Conservation (phyloP, 2,329 filamentous ascomycete genomes). For the Diatrype stigma region DNA sequence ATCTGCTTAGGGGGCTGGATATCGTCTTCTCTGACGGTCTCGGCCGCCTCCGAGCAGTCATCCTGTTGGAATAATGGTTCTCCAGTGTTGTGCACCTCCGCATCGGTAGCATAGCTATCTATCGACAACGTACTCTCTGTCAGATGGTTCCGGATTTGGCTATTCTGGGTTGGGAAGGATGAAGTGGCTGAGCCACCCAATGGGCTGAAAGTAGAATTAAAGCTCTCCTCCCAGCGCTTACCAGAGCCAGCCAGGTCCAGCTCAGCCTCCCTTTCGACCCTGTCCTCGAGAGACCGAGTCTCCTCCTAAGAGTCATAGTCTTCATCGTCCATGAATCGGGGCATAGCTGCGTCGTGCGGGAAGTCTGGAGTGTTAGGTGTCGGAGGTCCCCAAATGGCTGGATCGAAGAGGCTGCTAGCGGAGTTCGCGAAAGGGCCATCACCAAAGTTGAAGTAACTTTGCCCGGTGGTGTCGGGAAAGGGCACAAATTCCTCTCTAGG, state of each 20-base stretch:
- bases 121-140: conserved; percentile 24
- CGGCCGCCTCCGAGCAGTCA: conserved; percentile 9
- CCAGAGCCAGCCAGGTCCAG: conserved; percentile 21
- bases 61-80: conserved; percentile 11
- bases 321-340: conserved; percentile 4
- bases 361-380: conserved; percentile 10
- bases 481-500: background rate
- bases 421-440: no score
- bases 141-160: conserved; percentile 11
- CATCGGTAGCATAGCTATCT: conserved; percentile 21
- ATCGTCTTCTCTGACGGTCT: conserved; percentile 1
- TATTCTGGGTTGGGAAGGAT: conserved; percentile 11
- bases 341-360: background rate
- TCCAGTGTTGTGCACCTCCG: conserved; percentile 9
- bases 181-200: conserved; percentile 14
- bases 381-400: conserved; percentile 8
- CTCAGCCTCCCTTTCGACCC: conserved; percentile 19
- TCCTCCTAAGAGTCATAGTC: conserved; percentile 13
- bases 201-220: conserved; percentile 5
- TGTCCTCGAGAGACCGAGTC: conserved; percentile 9
- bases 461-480: background rate
- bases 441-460: background rate
- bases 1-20: conserved; percentile 9
- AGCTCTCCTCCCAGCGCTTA: conserved; percentile 22
- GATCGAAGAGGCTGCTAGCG: no score